Percentiles rank a stretch among this genome's conserved stretches.
These are phyloP conservation scores for Termitomyces sp. DNA, from an alignment of 768 basidiomycete species.

Conservation along the genomic window DNA sequence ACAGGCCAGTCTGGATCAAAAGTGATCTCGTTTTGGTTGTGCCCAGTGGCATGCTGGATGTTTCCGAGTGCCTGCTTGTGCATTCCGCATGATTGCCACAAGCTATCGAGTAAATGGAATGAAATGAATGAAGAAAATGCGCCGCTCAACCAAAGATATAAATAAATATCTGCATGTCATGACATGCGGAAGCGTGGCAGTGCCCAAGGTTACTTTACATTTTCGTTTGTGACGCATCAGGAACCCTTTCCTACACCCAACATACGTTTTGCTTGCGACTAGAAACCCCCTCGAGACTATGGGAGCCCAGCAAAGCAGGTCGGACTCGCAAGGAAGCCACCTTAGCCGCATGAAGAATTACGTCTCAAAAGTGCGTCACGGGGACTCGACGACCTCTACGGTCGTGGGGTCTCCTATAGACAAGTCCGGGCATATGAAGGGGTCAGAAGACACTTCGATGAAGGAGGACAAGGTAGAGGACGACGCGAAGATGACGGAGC, in stretches of 20 bases:
- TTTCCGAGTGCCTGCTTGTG: background rate
- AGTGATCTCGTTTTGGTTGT: background rate
- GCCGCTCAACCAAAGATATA: background rate
- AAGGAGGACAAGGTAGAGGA: background rate
- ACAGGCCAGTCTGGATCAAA: background rate
- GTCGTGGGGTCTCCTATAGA: background rate
- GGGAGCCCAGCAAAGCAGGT: constrained; percentile 27
- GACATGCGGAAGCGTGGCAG: constrained; percentile 2
- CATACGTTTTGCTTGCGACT: background rate
- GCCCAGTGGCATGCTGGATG: background rate
- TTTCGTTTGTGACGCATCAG: background rate
- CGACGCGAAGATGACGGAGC: background rate
- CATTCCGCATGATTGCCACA: constrained; percentile 4
- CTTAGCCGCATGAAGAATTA: constrained; percentile 16
- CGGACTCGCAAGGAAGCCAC: constrained; percentile 12
- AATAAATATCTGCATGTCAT: background rate
- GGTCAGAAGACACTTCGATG: background rate
- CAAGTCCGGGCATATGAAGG: background rate
- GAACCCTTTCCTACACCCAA: background rate
- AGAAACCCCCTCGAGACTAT: constrained; percentile 8
- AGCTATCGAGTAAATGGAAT: background rate
- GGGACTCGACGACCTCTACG: background rate
- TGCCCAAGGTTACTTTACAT: background rate
- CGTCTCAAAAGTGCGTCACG: constrained; percentile 8
- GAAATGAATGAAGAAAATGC: background rate